Base-by-base conservation (phyloP, 345 rosid species). In the Limnanthes douglasii region DNA sequence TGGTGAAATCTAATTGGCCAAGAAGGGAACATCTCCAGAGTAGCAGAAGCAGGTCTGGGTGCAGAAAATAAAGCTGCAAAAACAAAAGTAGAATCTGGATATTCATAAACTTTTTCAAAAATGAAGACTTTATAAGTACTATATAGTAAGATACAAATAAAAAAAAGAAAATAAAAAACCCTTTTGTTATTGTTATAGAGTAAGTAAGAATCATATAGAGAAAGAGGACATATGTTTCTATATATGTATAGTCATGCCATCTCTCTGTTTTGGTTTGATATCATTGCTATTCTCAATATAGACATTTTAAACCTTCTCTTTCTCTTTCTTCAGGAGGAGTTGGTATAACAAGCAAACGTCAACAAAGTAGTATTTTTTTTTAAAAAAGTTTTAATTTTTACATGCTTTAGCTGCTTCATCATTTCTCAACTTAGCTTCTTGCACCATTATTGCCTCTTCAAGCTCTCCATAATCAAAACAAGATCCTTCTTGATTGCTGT, bases 11-110 rank as follows among this genome's bases (percentile, higher is more conserved):
- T 90, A 36, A 90, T 84, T 72, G 98, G 95, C 96, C 96, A 80
- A 31, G 98, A 75, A 64, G 98, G 98, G 72, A 84, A 90, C 88
- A 90, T 84, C 57, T 90, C 98, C 79, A 84, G 85, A 57, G 98
- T 77, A 41, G 98, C 86, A 59, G 94, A 81, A 56, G 90, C 93
- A 61, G 74, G 73, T 46, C 70, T 75, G 52, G 37, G 49, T 47
- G 52, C 59, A 45, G 46, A 45, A 45, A 68, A 70, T 46, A 77
- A 77, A 75, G 82, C 95, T 84, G 98, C 68, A 60, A 74, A 56
- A 70, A 51, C 57, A 35, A 37, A 50, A 62, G 24, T 32, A 40
- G 17, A 11, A 41, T 28, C 32, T 28, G n/a, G n/a, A n/a, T n/a
- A n/a, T n/a, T n/a, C n/a, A n/a, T n/a, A n/a, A n/a, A n/a, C n/a